Evolutionary conservation across 768 basidiomycete species (phyloP).

Genomic region (Collybia sp.): DNA sequence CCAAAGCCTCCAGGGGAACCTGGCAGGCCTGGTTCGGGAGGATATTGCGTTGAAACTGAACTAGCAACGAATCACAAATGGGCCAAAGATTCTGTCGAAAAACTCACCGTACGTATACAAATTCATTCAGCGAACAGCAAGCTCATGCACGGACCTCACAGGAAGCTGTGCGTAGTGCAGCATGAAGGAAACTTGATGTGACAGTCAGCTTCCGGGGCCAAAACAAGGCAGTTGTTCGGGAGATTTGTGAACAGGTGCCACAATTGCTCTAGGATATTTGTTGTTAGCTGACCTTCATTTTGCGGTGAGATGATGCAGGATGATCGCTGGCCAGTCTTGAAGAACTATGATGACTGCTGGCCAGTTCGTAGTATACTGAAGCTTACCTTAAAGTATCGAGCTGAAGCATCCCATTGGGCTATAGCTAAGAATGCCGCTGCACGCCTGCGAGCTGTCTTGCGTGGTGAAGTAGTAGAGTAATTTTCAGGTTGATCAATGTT

Average conservation of each 20-base stretch:
- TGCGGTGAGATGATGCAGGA: not conserved
- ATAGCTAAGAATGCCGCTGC: no score
- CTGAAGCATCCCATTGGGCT: not conserved
- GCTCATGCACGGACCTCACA: not conserved
- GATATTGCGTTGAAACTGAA: not conserved
- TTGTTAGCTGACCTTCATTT: not conserved
- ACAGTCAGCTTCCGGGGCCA: not conserved
- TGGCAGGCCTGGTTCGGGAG: conserved; percentile 1
- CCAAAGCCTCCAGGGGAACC: conserved; percentile 3
- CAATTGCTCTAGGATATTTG: not conserved
- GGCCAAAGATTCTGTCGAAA: not conserved
- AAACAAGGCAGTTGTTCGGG: not conserved
- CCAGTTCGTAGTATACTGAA: conserved; percentile 3
- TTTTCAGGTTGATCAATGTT: no score
- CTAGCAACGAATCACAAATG: not conserved
- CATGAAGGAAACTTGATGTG: not conserved
- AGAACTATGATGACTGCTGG: not conserved
- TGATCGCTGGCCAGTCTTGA: not conserved
- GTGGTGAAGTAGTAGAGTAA: no score
- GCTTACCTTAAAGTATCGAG: not conserved
- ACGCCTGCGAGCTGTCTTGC: no score
- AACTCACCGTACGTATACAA: not conserved
- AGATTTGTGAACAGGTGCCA: not conserved
- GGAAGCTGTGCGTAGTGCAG: not conserved
- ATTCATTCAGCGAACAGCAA: not conserved